These are phyloP conservation scores for Cercospora canescens DNA, from an alignment of 2,329 filamentous ascomycete genomes.

Conservation along the genomic window DNA sequence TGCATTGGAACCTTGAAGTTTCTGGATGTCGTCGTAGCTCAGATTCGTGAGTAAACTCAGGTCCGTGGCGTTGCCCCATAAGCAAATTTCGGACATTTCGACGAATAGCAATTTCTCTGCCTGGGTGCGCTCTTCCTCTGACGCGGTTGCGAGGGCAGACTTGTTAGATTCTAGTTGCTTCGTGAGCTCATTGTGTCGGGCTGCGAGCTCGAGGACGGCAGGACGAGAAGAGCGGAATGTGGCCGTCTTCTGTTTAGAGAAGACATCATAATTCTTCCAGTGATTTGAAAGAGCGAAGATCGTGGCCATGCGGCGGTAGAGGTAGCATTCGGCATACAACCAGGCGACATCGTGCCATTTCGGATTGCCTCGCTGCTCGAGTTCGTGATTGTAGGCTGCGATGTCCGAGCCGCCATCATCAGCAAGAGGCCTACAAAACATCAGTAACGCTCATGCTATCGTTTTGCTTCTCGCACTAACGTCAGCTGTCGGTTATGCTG, in stretches of 20 bases:
- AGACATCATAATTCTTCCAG: conserved; percentile 91
- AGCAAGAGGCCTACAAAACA: conserved; percentile 59
- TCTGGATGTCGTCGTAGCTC: conserved; percentile 94
- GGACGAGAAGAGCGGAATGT: conserved; percentile 91
- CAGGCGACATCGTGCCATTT: conserved; percentile 85
- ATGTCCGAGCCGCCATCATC: conserved; percentile 80
- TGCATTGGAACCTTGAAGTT: conserved; percentile 85
- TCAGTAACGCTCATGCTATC: neutral
- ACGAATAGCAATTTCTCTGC: conserved; percentile 78
- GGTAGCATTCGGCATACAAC: conserved; percentile 92
- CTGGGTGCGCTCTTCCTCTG: conserved; percentile 57
- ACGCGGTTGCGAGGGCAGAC: conserved; percentile 43
- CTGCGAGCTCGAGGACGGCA: conserved; percentile 78
- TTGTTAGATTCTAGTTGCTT: conserved; percentile 61
- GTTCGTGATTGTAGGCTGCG: conserved; percentile 79
- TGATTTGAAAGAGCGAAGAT: conserved; percentile 73
- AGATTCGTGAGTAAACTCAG: conserved; percentile 86
- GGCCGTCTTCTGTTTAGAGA: conserved; percentile 82
- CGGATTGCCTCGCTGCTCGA: conserved; percentile 70
- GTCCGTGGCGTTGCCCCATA: conserved; percentile 97
- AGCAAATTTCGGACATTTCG: conserved; percentile 94
- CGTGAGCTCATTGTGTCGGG: conserved; percentile 74
- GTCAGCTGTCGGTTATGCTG: conserved; percentile 81
- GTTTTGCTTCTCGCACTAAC: conserved; percentile 49
- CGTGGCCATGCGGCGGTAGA: conserved; percentile 81